These are phyloP conservation scores for Fragaria nilgerrensis DNA, from an alignment of 306 rosid genomes.

Conservation along the genomic window DNA sequence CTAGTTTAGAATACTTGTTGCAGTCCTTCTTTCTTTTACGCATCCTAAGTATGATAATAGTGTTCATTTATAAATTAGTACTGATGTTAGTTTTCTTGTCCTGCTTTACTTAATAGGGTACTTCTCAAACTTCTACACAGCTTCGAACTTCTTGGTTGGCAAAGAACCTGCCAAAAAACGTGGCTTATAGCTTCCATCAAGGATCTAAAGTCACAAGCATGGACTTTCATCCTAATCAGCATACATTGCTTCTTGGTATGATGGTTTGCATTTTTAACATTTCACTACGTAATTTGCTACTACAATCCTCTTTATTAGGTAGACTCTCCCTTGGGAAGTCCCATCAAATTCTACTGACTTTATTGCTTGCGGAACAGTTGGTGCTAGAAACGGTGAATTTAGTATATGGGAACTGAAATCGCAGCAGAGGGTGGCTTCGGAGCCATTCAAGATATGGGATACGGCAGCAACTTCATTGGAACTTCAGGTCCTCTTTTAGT, in stretches of 20 bases:
- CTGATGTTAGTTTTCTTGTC: slow-evolving; percentile 22
- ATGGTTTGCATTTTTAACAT: background rate
- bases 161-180: slow-evolving; percentile 80
- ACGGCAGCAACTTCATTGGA: slow-evolving; percentile 44
- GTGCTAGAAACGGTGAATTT: slow-evolving; percentile 72
- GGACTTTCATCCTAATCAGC: slow-evolving; percentile 91
- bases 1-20: slow-evolving; percentile 19
- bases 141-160: slow-evolving; percentile 64
- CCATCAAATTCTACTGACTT: slow-evolving; percentile 11
- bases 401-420: slow-evolving; percentile 71
- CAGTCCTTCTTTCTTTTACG: background rate
- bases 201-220: slow-evolving; percentile 86
- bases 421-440: slow-evolving; percentile 66
- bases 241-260: slow-evolving; percentile 73
- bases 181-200: slow-evolving; percentile 67
- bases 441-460: slow-evolving; percentile 84
- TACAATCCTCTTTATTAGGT: background rate
- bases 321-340: background rate
- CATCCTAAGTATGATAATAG: slow-evolving; percentile 2
- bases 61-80: slow-evolving; percentile 22
- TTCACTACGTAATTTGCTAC: background rate
- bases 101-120: slow-evolving; percentile 49
- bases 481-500: slow-evolving; percentile 58
- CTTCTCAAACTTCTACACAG: slow-evolving; percentile 50
- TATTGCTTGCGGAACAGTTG: slow-evolving; percentile 52